Evolutionary conservation across 2,329 filamentous ascomycete species (phyloP), one percentile per base, ranked within the genome.

Genomic region (Cryphonectria parasitica): DNA sequence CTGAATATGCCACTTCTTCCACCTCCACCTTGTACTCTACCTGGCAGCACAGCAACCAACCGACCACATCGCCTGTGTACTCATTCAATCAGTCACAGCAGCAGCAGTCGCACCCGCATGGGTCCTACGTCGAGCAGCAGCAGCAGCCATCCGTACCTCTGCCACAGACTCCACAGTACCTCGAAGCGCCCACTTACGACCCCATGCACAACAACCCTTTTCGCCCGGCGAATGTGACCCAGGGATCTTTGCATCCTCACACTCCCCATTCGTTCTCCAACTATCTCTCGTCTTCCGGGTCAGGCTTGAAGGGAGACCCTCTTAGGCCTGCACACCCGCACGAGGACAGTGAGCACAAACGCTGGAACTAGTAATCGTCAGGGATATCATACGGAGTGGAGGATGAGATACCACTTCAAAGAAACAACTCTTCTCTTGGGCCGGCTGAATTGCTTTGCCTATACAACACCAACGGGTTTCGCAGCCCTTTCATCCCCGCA

Each of bases 1-100:
- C 82, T 41, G 86, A 88, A n/a, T 87, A 85, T 61, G 75, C 78
- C 34, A 81, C 78, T 49, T 78, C 84, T 4, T 77, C 82, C 8
- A 75, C 77, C 22, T 77, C 79, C 15, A 76, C 77, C 22, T 75
- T 87, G 63, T 87, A 86, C 74, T 73, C 78, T 8, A 76, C 79
- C 13, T 87, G 85, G 85, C 83, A 83, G 72, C 77, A 82, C 31
- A 77, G 77, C 19, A 83, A 85, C 3, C 79, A 81, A 0, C 77
- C 85, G 0, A 81, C 77, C 49, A 80, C 80, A 2, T 76, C 83
- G 0, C 74, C 83, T 0, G 77, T 87, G 72, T 88, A 87, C 73
- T 75, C 83, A 0, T 86, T 85, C 66, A 79, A 81, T 19, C 76
- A 80, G 8, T 82, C 85, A 67, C 80, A 81, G 31, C 72, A 78